Conservation (phyloP, 371 early-diverging fungal species). For the Batrachochytrium dendrobatidis region DNA sequence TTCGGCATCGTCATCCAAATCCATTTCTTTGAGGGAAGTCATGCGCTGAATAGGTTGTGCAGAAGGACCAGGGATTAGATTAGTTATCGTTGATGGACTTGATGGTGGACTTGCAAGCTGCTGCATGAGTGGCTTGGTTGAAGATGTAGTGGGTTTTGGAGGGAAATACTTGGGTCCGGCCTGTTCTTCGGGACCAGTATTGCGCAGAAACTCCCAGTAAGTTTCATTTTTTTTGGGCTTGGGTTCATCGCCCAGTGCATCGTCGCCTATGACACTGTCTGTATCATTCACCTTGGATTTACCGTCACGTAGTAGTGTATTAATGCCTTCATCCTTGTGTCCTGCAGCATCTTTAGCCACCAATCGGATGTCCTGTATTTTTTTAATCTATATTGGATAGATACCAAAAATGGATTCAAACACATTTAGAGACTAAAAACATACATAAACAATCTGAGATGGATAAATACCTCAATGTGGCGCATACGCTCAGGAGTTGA, state of each 20-base stretch:
- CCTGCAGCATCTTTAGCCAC: background rate
- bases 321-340: background rate
- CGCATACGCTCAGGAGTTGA: conserved; percentile 10
- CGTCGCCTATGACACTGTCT: background rate
- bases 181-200: background rate
- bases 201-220: background rate
- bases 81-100: too few relatives aligned
- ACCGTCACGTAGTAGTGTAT: background rate
- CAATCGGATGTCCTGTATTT: background rate
- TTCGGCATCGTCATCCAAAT: too few relatives aligned
- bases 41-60: too few relatives aligned
- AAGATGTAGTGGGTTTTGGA: too few relatives aligned
- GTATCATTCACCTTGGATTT: background rate
- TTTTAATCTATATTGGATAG: background rate
- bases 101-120: too few relatives aligned
- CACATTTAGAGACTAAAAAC: background rate
- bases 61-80: too few relatives aligned
- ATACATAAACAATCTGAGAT: too few relatives aligned
- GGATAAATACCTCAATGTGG: background rate
- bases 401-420: background rate
- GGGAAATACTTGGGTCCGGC: background rate
- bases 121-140: too few relatives aligned
- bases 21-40: too few relatives aligned
- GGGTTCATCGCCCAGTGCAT: background rate
- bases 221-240: background rate